Percentiles rank a stretch among this genome's conserved stretches.
phyloP scores from a whole-genome alignment of 2,329 filamentous ascomycete species.

The Pleoardoris graminearum region DNA sequence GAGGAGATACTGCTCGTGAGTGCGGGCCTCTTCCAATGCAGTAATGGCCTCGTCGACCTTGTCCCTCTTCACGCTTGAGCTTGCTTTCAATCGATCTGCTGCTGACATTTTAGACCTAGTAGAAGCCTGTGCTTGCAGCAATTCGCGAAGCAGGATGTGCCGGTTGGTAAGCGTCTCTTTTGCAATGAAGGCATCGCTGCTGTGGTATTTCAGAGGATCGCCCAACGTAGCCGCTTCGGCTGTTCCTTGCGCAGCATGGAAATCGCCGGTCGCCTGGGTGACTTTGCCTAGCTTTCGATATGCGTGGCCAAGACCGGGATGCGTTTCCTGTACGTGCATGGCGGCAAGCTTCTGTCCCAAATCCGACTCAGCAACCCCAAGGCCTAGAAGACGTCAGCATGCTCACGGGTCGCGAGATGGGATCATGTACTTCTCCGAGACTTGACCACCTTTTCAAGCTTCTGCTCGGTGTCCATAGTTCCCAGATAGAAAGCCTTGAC shows the following conservation, averaged over 20 bases:
- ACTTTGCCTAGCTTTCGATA: slow-evolving; percentile 95
- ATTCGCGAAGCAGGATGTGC: slow-evolving; percentile 91
- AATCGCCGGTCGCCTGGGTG: slow-evolving; percentile 91
- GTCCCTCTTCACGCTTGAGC: slow-evolving; percentile 83
- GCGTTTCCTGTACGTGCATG: slow-evolving; percentile 88
- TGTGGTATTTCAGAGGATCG: slow-evolving; percentile 93
- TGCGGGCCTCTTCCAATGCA: slow-evolving; percentile 82
- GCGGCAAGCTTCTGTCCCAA: slow-evolving; percentile 86
- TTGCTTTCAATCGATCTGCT: slow-evolving; percentile 85
- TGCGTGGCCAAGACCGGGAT: slow-evolving; percentile 82
- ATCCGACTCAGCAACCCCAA: slow-evolving; percentile 89
- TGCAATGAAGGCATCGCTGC: slow-evolving; percentile 93
- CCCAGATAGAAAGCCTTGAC: slow-evolving; percentile 96
- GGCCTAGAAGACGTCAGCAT: slow-evolving; percentile 59
- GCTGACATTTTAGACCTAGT: slow-evolving; percentile 82
- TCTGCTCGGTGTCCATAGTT: slow-evolving; percentile 96
- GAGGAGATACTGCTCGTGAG: slow-evolving; percentile 77
- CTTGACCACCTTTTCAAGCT: slow-evolving; percentile 93
- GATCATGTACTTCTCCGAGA: slow-evolving; percentile 72
- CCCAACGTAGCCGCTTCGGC: slow-evolving; percentile 93
- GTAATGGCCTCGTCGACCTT: slow-evolving; percentile 98
- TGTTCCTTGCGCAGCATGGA: slow-evolving; percentile 93
- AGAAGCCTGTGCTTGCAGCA: slow-evolving; percentile 84
- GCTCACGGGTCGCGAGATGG: background rate
- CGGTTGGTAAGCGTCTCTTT: slow-evolving; percentile 98